Base-by-base conservation (phyloP, 1,284 basidiomycete species). In the Heliocybe sulcata region DNA sequence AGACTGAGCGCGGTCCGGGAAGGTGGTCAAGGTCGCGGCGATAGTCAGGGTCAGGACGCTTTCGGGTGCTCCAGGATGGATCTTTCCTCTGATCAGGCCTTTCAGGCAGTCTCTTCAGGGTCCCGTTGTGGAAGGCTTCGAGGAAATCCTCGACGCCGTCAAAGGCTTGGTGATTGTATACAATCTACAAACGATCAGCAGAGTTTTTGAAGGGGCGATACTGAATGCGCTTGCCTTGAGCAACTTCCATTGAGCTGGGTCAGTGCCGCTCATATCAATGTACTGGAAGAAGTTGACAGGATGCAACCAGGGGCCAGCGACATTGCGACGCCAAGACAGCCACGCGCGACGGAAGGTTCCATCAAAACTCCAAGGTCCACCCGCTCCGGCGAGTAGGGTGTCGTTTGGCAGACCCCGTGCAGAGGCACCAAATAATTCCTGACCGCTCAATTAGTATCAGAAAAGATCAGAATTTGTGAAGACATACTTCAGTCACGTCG, bases 151-250 rank as follows among this genome's bases (percentile, higher is more conserved):
- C 74, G 2, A 69, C 59, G 14, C 70, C 71, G 14, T 69, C 56
- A 64, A 82, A 87, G 22, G 81, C 63, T 63, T 83, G 80, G 50
- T 78, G 72, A 57, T 85, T 81, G 61, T 85, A 83, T 11, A 85
- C 77, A 53, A 84, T 64, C 72, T 81, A 53, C 10, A 57, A 25
- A 38, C 52, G 29, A 45, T 53, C 14, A 29, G 29, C 23, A 49
- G 6, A 6, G 9, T 22, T 25, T 26, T 12, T 25, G 20, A 27
- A 23, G 45, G 19, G 23, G 22, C 14, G 25, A 52, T 19, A 11
- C 53, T 8, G 45, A 25, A 25, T 22, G 2, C 2, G 55, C 64
- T 3, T 35, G 77, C 79, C 70, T 79, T 79, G 51, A 78, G 64
- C 27, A 76, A 58, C 54, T 75, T 74, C 80, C 81, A 85, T 52